Evolutionary conservation across 140 eudicot species (phyloP).

Genomic region (Erigeron philadelphicus): DNA sequence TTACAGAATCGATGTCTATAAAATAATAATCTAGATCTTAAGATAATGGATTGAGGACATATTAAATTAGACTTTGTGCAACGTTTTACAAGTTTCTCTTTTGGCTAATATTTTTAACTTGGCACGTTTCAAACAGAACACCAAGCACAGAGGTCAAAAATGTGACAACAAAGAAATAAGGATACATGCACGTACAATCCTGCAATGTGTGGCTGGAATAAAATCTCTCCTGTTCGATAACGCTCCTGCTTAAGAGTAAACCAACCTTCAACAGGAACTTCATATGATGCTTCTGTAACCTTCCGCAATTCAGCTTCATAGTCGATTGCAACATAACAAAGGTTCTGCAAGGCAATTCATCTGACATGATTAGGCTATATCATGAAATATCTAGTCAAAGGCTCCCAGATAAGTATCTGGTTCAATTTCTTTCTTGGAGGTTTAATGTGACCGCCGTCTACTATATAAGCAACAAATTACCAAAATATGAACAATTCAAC

Average conservation of each 20-base stretch:
- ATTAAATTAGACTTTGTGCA: not conserved
- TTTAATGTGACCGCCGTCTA: not conserved
- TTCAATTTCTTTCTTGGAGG: not conserved
- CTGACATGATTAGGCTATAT: constrained; percentile 21
- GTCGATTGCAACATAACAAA: constrained; percentile 85
- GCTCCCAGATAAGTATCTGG: not conserved
- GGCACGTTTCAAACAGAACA: constrained; percentile 6
- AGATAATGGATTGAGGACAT: not conserved
- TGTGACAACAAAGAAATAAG: constrained; percentile 22
- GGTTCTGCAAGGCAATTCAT: constrained; percentile 51
- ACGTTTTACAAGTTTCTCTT: not conserved
- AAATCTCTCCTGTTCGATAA: constrained; percentile 84
- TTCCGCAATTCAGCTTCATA: constrained; percentile 74
- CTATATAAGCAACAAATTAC: not conserved
- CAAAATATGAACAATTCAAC: too few relatives aligned
- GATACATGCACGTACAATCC: constrained; percentile 68
- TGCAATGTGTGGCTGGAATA: constrained; percentile 85
- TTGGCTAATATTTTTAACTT: not conserved
- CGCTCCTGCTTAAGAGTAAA: constrained; percentile 85
- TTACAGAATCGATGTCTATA: not conserved
- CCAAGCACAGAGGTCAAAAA: not conserved
- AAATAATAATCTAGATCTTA: not conserved
- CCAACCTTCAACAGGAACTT: constrained; percentile 59
- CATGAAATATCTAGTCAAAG: not conserved
- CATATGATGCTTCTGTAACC: constrained; percentile 62